A percentile compares a stretch with the other conserved stretches of the same genome.
Evolutionary conservation across 495 filamentous ascomycete genomes (phyloP).

Genomic region (Xylaria venustula): DNA sequence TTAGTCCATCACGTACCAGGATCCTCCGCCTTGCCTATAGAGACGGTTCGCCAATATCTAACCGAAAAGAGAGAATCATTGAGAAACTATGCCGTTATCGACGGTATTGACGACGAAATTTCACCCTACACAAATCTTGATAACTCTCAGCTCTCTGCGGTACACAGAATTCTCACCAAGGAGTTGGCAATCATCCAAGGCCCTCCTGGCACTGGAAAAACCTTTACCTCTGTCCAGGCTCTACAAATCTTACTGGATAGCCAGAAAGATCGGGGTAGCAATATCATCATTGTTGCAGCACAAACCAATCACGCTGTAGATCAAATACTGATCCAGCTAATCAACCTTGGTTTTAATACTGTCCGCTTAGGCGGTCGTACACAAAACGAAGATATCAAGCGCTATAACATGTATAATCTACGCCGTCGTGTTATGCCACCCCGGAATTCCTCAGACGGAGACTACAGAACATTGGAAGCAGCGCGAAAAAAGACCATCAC

Average conservation of each 20-base stretch:
- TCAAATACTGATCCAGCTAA: constrained; percentile 70
- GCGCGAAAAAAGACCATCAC: constrained; percentile 22
- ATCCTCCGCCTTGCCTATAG: constrained; percentile 26
- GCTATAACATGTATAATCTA: constrained; percentile 64
- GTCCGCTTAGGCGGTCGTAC: constrained; percentile 80
- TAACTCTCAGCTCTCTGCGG: constrained; percentile 63
- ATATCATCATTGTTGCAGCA: constrained; percentile 68
- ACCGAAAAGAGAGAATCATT: constrained; percentile 31
- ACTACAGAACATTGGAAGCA: constrained; percentile 23
- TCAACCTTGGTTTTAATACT: constrained; percentile 62
- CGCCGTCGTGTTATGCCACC: constrained; percentile 28
- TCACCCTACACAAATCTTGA: constrained; percentile 56
- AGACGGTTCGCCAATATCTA: constrained; percentile 43
- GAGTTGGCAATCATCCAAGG: constrained; percentile 81
- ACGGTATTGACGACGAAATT: constrained; percentile 42
- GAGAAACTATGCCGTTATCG: constrained; percentile 13
- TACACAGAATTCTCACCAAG: constrained; percentile 70
- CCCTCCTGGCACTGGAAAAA: constrained; percentile 91
- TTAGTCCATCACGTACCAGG: constrained; percentile 31
- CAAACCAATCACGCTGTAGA: constrained; percentile 95
- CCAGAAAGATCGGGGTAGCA: constrained; percentile 37
- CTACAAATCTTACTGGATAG: constrained; percentile 67
- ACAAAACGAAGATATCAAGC: constrained; percentile 60
- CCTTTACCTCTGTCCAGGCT: constrained; percentile 70
- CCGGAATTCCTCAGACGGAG: constrained; percentile 13